Conservation (phyloP, 2,329 filamentous ascomycete species). For the Aspergillus tamarii region DNA sequence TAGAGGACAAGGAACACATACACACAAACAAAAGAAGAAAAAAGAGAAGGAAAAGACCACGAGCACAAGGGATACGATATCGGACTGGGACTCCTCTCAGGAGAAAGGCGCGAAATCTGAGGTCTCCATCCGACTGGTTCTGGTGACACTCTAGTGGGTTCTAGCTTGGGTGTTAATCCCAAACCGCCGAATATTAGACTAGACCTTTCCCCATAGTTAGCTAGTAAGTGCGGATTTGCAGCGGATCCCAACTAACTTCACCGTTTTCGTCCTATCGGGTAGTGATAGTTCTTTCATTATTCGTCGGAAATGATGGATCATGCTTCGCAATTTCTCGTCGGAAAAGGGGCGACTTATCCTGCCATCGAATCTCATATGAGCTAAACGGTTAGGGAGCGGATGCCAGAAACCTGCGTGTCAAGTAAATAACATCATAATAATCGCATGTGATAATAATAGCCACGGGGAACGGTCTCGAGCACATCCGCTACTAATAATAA, state of each 20-base stretch:
- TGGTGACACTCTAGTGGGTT: slow-evolving; percentile 36
- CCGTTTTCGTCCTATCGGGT: slow-evolving; percentile 4
- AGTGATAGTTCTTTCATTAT: slow-evolving; percentile 9
- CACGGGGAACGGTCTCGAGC: slow-evolving; percentile 6
- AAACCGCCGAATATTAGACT: slow-evolving; percentile 19
- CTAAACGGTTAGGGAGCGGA: slow-evolving; percentile 5
- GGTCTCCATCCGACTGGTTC: slow-evolving; percentile 31
- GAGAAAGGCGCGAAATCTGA: slow-evolving; percentile 22
- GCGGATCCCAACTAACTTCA: slow-evolving; percentile 17
- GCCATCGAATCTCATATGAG: not conserved
- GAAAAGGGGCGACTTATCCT: slow-evolving; percentile 10
- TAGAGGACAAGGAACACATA: not conserved
- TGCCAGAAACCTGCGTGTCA: slow-evolving; percentile 18
- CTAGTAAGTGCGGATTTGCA: slow-evolving; percentile 16
- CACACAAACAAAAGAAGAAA: not conserved
- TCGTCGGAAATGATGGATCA: slow-evolving; percentile 18
- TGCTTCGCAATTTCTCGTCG: slow-evolving; percentile 3
- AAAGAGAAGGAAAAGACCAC: not conserved
- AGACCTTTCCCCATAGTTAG: slow-evolving; percentile 15
- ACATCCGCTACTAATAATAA: slow-evolving; percentile 11
- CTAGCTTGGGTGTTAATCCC: slow-evolving; percentile 31
- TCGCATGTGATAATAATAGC: slow-evolving; percentile 15
- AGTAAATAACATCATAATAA: slow-evolving; percentile 15
- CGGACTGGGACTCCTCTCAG: slow-evolving; percentile 3
- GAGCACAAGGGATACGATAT: not conserved